Percentiles rank a stretch among this genome's conserved stretches.
phyloP scores from a whole-genome alignment of 768 basidiomycete genomes.

The Russula olivacea region DNA sequence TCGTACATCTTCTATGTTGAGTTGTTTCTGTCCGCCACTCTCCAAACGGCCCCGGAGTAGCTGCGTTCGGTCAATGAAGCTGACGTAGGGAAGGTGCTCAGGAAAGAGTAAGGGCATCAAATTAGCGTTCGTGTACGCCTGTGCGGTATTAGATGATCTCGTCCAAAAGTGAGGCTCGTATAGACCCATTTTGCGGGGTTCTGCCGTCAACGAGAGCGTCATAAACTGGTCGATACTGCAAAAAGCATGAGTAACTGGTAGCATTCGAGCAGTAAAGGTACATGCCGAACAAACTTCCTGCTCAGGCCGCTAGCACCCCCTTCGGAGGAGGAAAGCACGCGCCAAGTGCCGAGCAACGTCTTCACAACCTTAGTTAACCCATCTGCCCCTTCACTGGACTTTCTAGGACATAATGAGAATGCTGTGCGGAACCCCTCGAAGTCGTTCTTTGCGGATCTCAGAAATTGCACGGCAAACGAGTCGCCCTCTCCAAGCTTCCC shows the following conservation, averaged over 20 bases:
- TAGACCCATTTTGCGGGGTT: constrained; percentile 64
- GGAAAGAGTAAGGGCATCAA: constrained; percentile 68
- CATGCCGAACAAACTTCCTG: constrained; percentile 63
- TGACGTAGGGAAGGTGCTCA: constrained; percentile 62
- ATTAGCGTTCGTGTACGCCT: constrained; percentile 32
- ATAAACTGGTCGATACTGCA: constrained; percentile 69
- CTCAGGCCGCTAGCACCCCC: constrained; percentile 37
- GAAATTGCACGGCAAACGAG: constrained; percentile 39
- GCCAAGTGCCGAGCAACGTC: constrained; percentile 54
- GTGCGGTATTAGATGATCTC: constrained; percentile 30
- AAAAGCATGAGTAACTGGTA: constrained; percentile 11
- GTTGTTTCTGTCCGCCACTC: constrained; percentile 41
- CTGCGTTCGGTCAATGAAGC: constrained; percentile 61
- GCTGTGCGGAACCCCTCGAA: constrained; percentile 25
- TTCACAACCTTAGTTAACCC: constrained; percentile 36
- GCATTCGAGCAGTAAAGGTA: constrained; percentile 15
- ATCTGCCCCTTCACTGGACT: constrained; percentile 13
- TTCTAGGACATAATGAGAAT: constrained; percentile 23
- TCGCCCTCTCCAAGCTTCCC: constrained; percentile 29
- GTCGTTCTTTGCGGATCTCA: constrained; percentile 34
- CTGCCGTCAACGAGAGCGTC: constrained; percentile 68
- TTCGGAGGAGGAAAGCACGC: constrained; percentile 37
- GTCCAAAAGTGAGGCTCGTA: constrained; percentile 78
- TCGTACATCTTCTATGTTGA: constrained; percentile 53
- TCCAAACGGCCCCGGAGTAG: constrained; percentile 65